These are phyloP conservation scores for Capniomyces stellatus DNA, from an alignment of 371 early-diverging fungal species.

Conservation along the genomic window DNA sequence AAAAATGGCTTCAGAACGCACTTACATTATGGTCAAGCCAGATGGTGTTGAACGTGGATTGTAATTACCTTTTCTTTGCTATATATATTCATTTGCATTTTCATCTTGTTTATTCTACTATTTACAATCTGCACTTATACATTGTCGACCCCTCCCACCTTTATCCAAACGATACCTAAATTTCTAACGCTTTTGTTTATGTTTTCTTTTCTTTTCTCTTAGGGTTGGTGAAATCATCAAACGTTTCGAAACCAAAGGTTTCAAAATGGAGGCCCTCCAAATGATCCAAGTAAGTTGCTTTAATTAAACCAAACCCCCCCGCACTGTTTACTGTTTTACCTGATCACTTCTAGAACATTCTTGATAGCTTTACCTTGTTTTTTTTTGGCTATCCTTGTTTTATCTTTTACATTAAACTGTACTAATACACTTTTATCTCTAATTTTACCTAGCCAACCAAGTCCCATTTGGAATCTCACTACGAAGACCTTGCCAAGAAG, in stretches of 20 bases:
- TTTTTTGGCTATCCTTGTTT: too few relatives aligned
- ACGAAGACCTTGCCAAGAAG: conserved; percentile 81
- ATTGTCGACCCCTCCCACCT: conserved; percentile 78
- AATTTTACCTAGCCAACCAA: conserved; percentile 35
- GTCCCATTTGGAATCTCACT: conserved; percentile 86
- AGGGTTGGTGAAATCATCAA: conserved; percentile 84
- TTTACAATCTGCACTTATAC: conserved; percentile 22
- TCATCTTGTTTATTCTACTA: background rate
- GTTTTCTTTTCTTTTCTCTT: conserved; percentile 25
- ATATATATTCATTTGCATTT: background rate
- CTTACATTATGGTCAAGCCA: conserved; percentile 64
- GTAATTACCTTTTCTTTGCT: background rate
- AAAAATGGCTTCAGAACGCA: conserved; percentile 41
- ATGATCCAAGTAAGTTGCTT: conserved; percentile 28
- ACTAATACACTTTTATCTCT: too few relatives aligned
- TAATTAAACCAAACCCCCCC: too few relatives aligned
- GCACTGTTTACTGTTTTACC: too few relatives aligned
- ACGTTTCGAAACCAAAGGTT: conserved; percentile 83
- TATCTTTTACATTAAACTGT: too few relatives aligned
- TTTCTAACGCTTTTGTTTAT: background rate
- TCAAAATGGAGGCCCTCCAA: conserved; percentile 67
- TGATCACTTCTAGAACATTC: too few relatives aligned
- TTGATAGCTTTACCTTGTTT: too few relatives aligned
- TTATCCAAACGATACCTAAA: conserved; percentile 2
- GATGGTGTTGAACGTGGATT: conserved; percentile 84